These are phyloP conservation scores for Metschnikowia anglica DNA, from an alignment of 805 yeast genomes.

Conservation along the genomic window DNA sequence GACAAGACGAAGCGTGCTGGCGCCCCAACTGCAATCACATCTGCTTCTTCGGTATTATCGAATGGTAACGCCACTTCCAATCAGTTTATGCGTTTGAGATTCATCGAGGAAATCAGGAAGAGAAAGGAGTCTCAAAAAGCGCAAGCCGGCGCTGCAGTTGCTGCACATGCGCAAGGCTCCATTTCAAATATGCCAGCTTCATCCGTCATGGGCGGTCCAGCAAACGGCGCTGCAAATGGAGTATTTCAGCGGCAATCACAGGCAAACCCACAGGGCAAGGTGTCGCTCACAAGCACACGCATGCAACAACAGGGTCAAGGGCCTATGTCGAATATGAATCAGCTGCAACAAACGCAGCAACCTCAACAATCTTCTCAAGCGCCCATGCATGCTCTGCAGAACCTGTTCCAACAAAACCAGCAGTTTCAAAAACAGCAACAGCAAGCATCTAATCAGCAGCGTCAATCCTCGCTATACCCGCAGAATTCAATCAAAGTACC, in stretches of 20 bases:
- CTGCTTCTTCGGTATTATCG: constrained; percentile 23
- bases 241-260: neutral
- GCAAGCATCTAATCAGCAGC: constrained; percentile 4
- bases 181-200: constrained; percentile 6
- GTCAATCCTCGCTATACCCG: constrained; percentile 1
- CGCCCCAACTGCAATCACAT: constrained; percentile 9
- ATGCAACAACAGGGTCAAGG: constrained; percentile 2
- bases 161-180: constrained; percentile 32
- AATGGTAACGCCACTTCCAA: constrained; percentile 38
- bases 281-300: neutral
- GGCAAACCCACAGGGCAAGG: neutral
- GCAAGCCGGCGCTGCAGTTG: constrained; percentile 41
- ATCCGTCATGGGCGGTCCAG: neutral
- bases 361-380: too few relatives aligned
- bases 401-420: constrained; percentile 14
- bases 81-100: constrained; percentile 83
- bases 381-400: constrained; percentile 2
- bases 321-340: neutral
- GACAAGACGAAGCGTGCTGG: constrained; percentile 11
- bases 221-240: neutral
- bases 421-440: constrained; percentile 12
- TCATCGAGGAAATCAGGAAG: constrained; percentile 81
- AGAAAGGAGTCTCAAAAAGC: constrained; percentile 51
- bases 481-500: constrained; percentile 6
- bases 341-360: constrained; percentile 9